Conservation (phyloP, 2,329 filamentous ascomycete genomes). For the Alternaria panax region DNA sequence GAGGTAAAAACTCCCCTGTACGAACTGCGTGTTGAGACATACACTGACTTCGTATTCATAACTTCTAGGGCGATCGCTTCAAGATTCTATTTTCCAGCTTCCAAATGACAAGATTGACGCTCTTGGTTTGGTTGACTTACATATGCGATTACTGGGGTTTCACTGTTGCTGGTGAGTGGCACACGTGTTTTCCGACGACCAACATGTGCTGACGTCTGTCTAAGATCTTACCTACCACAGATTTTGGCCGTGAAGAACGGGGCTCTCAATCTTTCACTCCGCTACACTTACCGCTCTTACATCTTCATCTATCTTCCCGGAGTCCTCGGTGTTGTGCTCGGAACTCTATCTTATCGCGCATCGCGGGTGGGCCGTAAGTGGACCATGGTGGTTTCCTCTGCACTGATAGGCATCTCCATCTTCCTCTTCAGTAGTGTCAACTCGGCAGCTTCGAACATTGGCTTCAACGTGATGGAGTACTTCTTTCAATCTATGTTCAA, state of each 20-base stretch:
- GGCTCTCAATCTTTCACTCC: conserved; percentile 53
- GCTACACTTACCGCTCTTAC: conserved; percentile 61
- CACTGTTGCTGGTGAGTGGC: conserved; percentile 52
- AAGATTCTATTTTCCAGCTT: conserved; percentile 55
- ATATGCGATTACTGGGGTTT: conserved; percentile 61
- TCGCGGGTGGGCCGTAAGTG: conserved; percentile 55
- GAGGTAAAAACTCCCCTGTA: too few relatives aligned
- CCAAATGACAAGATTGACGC: conserved; percentile 55
- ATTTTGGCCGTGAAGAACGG: conserved; percentile 63
- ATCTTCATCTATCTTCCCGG: conserved; percentile 64
- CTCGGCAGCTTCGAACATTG: conserved; percentile 56
- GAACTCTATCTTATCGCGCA: conserved; percentile 57
- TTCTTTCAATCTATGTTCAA: conserved; percentile 63
- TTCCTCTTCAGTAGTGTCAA: conserved; percentile 57
- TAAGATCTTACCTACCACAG: conserved; percentile 58
- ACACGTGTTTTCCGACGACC: background rate
- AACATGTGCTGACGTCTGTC: conserved; percentile 1
- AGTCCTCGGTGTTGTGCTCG: conserved; percentile 60
- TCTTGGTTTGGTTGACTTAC: conserved; percentile 61
- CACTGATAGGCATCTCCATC: conserved; percentile 55
- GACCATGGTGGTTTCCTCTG: conserved; percentile 55
- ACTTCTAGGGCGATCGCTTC: conserved; percentile 53
- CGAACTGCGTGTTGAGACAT: too few relatives aligned
- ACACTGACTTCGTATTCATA: too few relatives aligned
- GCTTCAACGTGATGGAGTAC: conserved; percentile 61